A percentile compares a stretch with the other conserved stretches of the same genome.
These are phyloP conservation scores for Aaosphaeria pasadenensis DNA, from an alignment of 2,329 filamentous ascomycete species.

Conservation along the genomic window DNA sequence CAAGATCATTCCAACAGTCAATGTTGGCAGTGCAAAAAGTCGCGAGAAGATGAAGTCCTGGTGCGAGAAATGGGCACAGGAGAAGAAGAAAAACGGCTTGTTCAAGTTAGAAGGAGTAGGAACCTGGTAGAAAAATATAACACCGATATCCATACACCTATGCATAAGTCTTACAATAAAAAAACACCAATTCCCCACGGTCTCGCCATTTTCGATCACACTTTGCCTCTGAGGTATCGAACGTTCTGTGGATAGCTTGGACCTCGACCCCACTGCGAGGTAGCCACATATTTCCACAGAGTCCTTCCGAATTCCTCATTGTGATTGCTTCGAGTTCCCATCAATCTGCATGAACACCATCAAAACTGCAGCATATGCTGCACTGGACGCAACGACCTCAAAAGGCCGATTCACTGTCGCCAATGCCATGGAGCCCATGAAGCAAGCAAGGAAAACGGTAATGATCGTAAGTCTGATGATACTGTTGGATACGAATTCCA, in stretches of 20 bases:
- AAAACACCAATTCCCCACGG: too few species aligned
- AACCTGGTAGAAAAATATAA: too few species aligned
- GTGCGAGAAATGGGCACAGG: slow-evolving; percentile 62
- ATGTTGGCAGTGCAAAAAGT: slow-evolving; percentile 65
- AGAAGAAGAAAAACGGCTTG: slow-evolving; percentile 61
- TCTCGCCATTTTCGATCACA: too few species aligned
- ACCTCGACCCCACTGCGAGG: neutral
- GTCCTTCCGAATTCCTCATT: neutral
- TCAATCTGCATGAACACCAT: slow-evolving; percentile 19
- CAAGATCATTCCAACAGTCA: slow-evolving; percentile 90
- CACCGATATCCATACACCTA: too few species aligned
- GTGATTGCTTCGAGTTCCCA: neutral
- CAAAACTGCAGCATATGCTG: slow-evolving; percentile 19
- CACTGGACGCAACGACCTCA: slow-evolving; percentile 18
- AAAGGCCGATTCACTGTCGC: slow-evolving; percentile 15
- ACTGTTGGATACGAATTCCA: slow-evolving; percentile 8
- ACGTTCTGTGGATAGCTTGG: neutral
- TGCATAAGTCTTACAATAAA: too few species aligned
- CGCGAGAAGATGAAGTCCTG: slow-evolving; percentile 65
- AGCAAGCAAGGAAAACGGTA: slow-evolving; percentile 16
- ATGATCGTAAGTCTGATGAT: slow-evolving; percentile 12
- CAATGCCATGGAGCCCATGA: slow-evolving; percentile 11
- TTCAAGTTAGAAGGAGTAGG: slow-evolving; percentile 35
- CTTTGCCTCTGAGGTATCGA: too few species aligned
- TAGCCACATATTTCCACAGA: neutral